Evolutionary conservation across 176 grass and related monocot species (phyloP), one percentile per base, ranked within the genome.

Genomic region (Secale cereale): DNA sequence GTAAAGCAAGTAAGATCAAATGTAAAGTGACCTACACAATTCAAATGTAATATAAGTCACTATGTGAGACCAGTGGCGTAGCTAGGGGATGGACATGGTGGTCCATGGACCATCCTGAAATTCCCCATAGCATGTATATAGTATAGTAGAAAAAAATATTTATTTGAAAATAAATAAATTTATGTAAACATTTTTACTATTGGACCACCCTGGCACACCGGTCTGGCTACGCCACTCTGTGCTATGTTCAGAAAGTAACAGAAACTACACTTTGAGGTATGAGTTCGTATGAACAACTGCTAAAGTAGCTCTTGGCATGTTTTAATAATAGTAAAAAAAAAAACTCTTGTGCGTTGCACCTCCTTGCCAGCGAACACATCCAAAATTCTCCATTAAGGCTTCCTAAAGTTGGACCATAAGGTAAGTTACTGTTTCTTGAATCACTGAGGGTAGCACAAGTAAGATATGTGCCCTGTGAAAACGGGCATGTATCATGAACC

Each of bases 381-480:
- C 93, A 95, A 87, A 98, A 98, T 72, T 98, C 96, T 63, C 88
- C 93, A 87, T 98, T 98, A 56, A 95, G 95, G 70, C n/a, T 83
- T 28, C 96, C 96, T 85, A 98, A 84, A 54, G 92, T 91, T 25
- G 83, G 91, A 16, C 87, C 93, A 84, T 95, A 93, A 6, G 86
- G 89, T 84, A 98, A 86, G 75, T 83, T 91, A 43, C 40, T 3
- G 40, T 43, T 10, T 43, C 40, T 43, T 43, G 96, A 91, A 80
- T 98, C 89, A 76, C 81, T 89, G 20, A 92, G 87, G 52, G 96
- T 91, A 65, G 93, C 89, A 30, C 83, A 93, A 17, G 96, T 98
- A 79, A 98, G 93, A 81, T 95, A 95, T 28, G 96, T 98, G 30
- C 93, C 96, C 93, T 98, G 70, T 75, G 41, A 8, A 31, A 54